Evolutionary conservation across 192 early-diverging fungal genomes (phyloP), one percentile per base, ranked within the genome.

Genomic region (Gonapodya sp.): DNA sequence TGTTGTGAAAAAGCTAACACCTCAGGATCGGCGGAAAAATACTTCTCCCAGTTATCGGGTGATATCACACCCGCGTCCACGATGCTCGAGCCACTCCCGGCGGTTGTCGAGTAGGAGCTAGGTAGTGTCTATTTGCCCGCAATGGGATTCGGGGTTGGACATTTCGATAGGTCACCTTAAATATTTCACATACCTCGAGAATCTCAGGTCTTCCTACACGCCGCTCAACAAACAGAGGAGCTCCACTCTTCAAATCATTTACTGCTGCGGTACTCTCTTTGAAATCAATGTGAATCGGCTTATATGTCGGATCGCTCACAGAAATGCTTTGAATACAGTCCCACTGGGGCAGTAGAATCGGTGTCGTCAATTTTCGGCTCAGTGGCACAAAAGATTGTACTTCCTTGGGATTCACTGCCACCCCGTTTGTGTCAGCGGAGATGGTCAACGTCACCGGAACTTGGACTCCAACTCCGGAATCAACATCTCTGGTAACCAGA

Each of bases 401-500:
- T 78, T 35, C n/a, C 34, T 36, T 14, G 73, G 46, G 35, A 36
- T 64, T 34, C 18, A 75, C 18, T 30, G 79, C 78, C 0, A 79
- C 36, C 0, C 79, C 36, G 24, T 74, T 80, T 36, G 85, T 78
- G 18, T 79, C 81, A 16, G 83, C 83, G 30, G 83, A 82, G 32
- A 88, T 36, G 24, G 82, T 86, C 0, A 92, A 18, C 2, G 82
- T 83, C 31, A 95, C 79, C 0, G 94, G 92, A 0, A 93, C 83
- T 2, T 83, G 83, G 78, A 89, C 92, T 1, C 86, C 85, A 31
- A 84, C 80, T 0, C 87, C 81, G 0, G 86, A 91, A 18, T 87
- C 86, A 16, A 88, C 88, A 78, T 96, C 92, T n/a, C 91, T 82
- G 0, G 92, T 85, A 36, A 94, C 87, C 16, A 96, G 83, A 81